Evolutionary conservation across 2,329 filamentous ascomycete species (phyloP).

Genomic region (Cyphellophora attinorum): DNA sequence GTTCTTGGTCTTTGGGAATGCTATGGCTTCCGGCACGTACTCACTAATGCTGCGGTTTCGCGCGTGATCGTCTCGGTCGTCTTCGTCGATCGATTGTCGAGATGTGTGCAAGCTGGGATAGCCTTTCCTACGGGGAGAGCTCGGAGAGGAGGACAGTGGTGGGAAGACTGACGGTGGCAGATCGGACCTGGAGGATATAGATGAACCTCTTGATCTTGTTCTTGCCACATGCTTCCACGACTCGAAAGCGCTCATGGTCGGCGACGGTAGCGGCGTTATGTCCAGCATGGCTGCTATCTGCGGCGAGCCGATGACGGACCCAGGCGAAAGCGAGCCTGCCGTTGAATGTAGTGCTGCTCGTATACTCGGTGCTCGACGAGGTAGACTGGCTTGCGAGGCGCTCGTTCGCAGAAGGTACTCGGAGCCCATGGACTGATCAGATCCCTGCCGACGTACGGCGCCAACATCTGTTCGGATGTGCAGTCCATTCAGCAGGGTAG

Average conservation of each 20-base stretch:
- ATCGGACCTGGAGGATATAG: slow-evolving; percentile 25
- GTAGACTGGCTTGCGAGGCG: slow-evolving; percentile 32
- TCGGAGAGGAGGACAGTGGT: slow-evolving; percentile 8
- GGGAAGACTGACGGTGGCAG: slow-evolving; percentile 6
- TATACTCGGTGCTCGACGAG: slow-evolving; percentile 34
- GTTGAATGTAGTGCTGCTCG: slow-evolving; percentile 31
- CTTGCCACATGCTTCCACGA: slow-evolving; percentile 48
- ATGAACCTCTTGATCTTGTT: slow-evolving; percentile 34
- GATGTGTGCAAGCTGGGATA: slow-evolving; percentile 28
- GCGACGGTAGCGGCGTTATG: slow-evolving; percentile 70
- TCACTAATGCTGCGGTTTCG: slow-evolving; percentile 83
- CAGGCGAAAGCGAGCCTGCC: slow-evolving; percentile 43
- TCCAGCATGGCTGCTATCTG: slow-evolving; percentile 67
- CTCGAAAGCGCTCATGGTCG: slow-evolving; percentile 59
- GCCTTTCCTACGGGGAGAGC: slow-evolving; percentile 25
- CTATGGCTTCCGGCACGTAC: slow-evolving; percentile 64
- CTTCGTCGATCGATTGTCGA: not conserved
- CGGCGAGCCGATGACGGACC: slow-evolving; percentile 62
- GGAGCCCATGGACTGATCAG: slow-evolving; percentile 12
- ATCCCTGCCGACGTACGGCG: slow-evolving; percentile 8
- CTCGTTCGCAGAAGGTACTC: slow-evolving; percentile 30
- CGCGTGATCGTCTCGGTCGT: slow-evolving; percentile 19
- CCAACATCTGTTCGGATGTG: slow-evolving; percentile 17
- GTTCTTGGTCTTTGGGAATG: slow-evolving; percentile 58
- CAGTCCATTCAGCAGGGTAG: slow-evolving; percentile 14